Evolutionary conservation across 208 protist genomes (phyloP).

Genomic region (Wallacemonas rigidus): DNA sequence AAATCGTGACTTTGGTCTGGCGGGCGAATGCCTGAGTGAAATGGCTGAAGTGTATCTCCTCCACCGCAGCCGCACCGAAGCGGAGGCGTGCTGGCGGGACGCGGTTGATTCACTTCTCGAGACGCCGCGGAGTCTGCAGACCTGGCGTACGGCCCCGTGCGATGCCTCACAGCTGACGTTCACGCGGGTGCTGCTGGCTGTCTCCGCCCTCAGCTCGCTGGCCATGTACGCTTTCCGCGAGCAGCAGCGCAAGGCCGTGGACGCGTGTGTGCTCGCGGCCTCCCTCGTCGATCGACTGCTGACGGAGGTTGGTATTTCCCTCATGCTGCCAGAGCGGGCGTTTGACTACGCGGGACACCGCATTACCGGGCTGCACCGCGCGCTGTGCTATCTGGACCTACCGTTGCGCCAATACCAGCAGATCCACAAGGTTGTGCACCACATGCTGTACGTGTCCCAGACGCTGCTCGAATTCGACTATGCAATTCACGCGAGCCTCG

Average conservation of each 20-base stretch:
- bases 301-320: constrained; percentile 30
- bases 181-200: constrained; percentile 41
- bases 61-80: constrained; percentile 37
- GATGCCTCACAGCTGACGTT: constrained; percentile 24
- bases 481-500: constrained; percentile 50
- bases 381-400: constrained; percentile 11
- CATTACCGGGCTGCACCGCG: constrained; percentile 26
- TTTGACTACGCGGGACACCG: constrained; percentile 46
- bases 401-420: constrained; percentile 5
- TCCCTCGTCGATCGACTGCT: constrained; percentile 46
- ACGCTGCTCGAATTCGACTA: constrained; percentile 50
- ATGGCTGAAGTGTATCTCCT: constrained; percentile 54
- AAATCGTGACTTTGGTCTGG: constrained; percentile 51
- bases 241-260: constrained; percentile 48
- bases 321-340: constrained; percentile 28
- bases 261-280: constrained; percentile 56
- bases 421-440: constrained; percentile 33
- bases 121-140: constrained; percentile 49
- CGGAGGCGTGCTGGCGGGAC: constrained; percentile 67
- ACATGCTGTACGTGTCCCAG: constrained; percentile 55
- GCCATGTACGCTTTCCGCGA: constrained; percentile 66
- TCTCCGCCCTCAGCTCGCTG: constrained; percentile 54
- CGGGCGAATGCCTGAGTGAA: constrained; percentile 77
- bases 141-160: constrained; percentile 40
- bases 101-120: constrained; percentile 71